Percentiles rank a stretch among this genome's conserved stretches.
phyloP scores from a whole-genome alignment of 345 rosid species.

The Brassica juncea region DNA sequence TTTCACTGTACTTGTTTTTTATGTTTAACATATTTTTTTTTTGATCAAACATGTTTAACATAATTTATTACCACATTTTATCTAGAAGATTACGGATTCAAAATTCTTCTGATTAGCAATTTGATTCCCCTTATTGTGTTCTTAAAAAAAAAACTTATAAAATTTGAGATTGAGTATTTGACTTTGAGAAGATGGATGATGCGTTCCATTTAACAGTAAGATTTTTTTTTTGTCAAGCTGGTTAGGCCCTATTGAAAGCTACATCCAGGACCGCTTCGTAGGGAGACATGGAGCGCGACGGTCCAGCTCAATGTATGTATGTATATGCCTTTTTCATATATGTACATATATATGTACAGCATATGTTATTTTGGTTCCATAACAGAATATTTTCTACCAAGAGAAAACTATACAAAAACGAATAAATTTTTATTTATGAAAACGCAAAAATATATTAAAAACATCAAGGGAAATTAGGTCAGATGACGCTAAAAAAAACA shows the following conservation, averaged over 20 bases:
- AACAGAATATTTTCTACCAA: not conserved
- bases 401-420: not conserved
- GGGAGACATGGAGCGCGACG: not conserved
- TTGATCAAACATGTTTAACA: not conserved
- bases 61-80: not conserved
- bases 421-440: too few species aligned
- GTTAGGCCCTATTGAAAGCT: conserved; percentile 17
- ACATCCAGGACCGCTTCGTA: not conserved
- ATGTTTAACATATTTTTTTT: too few species aligned
- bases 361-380: not conserved
- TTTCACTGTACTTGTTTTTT: not conserved
- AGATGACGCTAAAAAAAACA: too few species aligned
- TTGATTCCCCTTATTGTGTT: not conserved
- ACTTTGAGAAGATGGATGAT: too few species aligned
- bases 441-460: too few species aligned
- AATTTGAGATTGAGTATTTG: too few species aligned
- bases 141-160: too few species aligned
- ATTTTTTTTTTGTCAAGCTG: conserved; percentile 7
- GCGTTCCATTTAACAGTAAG: not conserved
- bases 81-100: not conserved
- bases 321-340: not conserved
- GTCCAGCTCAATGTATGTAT: not conserved
- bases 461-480: too few species aligned
- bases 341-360: too few species aligned
- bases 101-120: not conserved